A percentile compares a stretch with the other conserved stretches of the same genome.
Evolutionary conservation across 768 basidiomycete genomes (phyloP).

Genomic region (Tricholomella constricta): DNA sequence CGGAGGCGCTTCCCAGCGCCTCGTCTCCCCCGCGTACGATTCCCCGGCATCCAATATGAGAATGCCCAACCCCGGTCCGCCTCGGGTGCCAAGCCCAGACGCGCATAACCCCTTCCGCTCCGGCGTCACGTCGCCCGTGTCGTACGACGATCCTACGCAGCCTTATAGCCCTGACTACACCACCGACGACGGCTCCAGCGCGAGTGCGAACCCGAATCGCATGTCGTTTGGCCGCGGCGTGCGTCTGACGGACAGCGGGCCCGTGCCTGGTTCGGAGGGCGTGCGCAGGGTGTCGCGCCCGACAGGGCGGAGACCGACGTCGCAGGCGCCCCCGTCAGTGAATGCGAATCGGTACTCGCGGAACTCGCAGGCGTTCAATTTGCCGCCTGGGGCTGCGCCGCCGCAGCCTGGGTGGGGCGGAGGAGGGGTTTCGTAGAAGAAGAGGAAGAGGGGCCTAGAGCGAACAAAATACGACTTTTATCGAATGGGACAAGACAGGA

Average conservation of each 20-base stretch:
- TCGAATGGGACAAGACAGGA: neutral
- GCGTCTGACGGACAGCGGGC: slow-evolving; percentile 80
- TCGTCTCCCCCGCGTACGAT: slow-evolving; percentile 30
- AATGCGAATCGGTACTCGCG: slow-evolving; percentile 17
- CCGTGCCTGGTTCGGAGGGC: slow-evolving; percentile 75
- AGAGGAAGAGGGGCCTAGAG: neutral
- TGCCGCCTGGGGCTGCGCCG: slow-evolving; percentile 13
- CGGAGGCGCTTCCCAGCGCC: slow-evolving; percentile 25
- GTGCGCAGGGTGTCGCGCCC: slow-evolving; percentile 79
- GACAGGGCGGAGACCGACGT: slow-evolving; percentile 55
- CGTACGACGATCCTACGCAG: slow-evolving; percentile 17
- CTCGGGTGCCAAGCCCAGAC: slow-evolving; percentile 19
- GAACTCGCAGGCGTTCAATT: slow-evolving; percentile 9
- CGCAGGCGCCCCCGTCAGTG: slow-evolving; percentile 50
- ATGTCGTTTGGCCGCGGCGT: slow-evolving; percentile 60
- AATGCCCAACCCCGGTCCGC: no score
- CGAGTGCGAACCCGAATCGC: slow-evolving; percentile 31
- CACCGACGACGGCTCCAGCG: slow-evolving; percentile 30
- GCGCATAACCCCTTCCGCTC: slow-evolving; percentile 54
- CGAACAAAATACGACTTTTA: neutral
- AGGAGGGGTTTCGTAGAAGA: neutral
- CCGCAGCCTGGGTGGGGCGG: slow-evolving; percentile 8
- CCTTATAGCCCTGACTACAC: slow-evolving; percentile 36
- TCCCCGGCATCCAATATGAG: no score
- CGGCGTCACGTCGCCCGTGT: slow-evolving; percentile 41